A percentile compares a stretch with the other conserved stretches of the same genome.
Conservation (phyloP, 805 yeast genomes). For the Metschnikowia kofuensis region DNA sequence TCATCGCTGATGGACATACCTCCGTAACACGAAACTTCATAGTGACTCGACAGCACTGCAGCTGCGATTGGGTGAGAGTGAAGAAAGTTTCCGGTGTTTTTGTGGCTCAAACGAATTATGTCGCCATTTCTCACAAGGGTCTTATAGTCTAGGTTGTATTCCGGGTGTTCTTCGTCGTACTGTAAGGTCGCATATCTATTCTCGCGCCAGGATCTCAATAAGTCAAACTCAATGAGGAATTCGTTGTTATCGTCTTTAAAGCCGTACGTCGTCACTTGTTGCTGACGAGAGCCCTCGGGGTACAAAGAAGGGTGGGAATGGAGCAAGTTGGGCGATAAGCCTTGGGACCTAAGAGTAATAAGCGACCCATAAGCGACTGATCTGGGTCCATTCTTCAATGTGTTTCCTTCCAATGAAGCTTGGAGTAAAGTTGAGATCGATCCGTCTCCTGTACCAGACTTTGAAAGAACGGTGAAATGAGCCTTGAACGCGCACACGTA, state of each 20-base stretch:
- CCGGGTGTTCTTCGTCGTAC: conserved; percentile 19
- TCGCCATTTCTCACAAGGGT: conserved; percentile 55
- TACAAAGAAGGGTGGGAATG: conserved; percentile 86
- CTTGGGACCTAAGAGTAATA: conserved; percentile 67
- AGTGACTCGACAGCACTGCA: conserved; percentile 61
- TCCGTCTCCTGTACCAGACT: conserved; percentile 91
- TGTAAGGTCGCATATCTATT: conserved; percentile 30
- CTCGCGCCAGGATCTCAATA: conserved; percentile 36
- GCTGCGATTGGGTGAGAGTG: conserved; percentile 83
- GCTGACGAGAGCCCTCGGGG: conserved; percentile 92
- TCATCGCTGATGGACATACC: conserved; percentile 65
- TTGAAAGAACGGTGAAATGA: conserved; percentile 72
- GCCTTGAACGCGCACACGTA: conserved; percentile 73
- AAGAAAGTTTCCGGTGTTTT: conserved; percentile 65
- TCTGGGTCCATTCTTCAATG: conserved; percentile 64
- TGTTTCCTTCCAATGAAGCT: conserved; percentile 71
- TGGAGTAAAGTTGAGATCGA: conserved; percentile 88
- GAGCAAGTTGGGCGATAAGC: conserved; percentile 67
- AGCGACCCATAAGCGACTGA: conserved; percentile 60
- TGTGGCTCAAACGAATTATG: conserved; percentile 69
- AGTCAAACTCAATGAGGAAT: conserved; percentile 28
- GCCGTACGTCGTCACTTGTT: conserved; percentile 90
- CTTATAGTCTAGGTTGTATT: conserved; percentile 18
- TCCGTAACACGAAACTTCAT: conserved; percentile 90
- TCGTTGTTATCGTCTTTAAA: conserved; percentile 53